These are phyloP conservation scores for Ceratobasidium sp. DNA, from an alignment of 1,284 basidiomycete species.

Conservation along the genomic window DNA sequence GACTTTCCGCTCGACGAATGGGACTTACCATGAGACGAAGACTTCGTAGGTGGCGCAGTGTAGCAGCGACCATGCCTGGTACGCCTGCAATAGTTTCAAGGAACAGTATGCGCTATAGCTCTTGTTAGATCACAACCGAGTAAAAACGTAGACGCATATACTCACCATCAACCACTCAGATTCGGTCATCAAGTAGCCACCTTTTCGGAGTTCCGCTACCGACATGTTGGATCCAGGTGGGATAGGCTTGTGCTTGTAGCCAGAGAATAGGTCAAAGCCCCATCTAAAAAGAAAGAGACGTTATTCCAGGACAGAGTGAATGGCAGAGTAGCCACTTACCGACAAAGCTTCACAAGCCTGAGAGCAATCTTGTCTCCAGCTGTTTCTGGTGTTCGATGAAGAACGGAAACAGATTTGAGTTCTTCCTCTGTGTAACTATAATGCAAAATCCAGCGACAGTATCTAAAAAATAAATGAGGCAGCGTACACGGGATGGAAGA, in stretches of 20 bases:
- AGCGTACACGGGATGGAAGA: conserved; percentile 31
- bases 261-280: conserved; percentile 77
- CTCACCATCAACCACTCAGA: conserved; percentile 77
- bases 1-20: background rate
- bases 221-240: conserved; percentile 65
- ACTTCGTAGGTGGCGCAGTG: conserved; percentile 81
- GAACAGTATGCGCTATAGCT: conserved; percentile 78
- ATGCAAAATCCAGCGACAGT: background rate
- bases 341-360: conserved; percentile 13
- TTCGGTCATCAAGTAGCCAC: conserved; percentile 75
- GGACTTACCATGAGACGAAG: conserved; percentile 77
- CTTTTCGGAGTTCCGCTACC: conserved; percentile 72
- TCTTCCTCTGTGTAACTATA: conserved; percentile 7
- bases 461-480: background rate
- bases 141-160: conserved; percentile 30
- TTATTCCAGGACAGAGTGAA: background rate
- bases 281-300: conserved; percentile 52
- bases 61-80: conserved; percentile 93
- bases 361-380: conserved; percentile 27
- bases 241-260: conserved; percentile 78
- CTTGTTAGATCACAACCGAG: conserved; percentile 6
- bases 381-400: background rate
- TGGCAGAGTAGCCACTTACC: background rate
- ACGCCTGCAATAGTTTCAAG: conserved; percentile 92
- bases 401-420: background rate